phyloP scores from a whole-genome alignment of 2,329 filamentous ascomycete genomes.

The Hypoxylon sp. region DNA sequence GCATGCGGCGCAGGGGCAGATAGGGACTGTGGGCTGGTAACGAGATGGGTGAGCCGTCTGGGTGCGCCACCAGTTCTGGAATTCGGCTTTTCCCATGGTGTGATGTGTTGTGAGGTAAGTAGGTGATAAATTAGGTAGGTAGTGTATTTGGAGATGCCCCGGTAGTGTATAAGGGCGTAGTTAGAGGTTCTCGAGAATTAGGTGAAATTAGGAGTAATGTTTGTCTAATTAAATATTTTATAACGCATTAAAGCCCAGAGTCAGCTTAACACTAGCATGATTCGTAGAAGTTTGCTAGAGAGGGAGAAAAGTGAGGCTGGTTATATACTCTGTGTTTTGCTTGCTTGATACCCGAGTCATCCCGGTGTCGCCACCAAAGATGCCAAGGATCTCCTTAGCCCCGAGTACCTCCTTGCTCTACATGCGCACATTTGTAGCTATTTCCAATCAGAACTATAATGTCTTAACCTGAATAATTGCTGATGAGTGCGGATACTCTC shows the following conservation, averaged over 20 bases:
- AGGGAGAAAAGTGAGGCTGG: not conserved
- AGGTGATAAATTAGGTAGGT: not conserved
- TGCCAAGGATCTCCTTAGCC: conserved; percentile 33
- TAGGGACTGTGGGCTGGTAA: conserved; percentile 35
- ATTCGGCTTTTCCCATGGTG: conserved; percentile 43
- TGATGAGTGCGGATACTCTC: not conserved
- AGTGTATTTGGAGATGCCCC: not conserved
- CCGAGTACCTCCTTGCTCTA: conserved; percentile 19
- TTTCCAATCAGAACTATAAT: not conserved
- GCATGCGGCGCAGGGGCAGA: conserved; percentile 51
- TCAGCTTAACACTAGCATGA: not conserved
- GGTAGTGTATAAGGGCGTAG: not conserved
- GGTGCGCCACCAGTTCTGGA: conserved; percentile 49
- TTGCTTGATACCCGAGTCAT: conserved; percentile 34
- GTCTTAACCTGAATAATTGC: conserved; percentile 2
- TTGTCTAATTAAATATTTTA: not conserved
- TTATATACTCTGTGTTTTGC: conserved; percentile 26
- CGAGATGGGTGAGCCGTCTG: conserved; percentile 46
- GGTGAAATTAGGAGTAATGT: conserved; percentile 11
- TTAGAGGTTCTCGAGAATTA: not conserved
- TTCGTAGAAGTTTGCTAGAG: conserved; percentile 3
- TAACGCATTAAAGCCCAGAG: not conserved
- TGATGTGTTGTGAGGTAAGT: conserved; percentile 9
- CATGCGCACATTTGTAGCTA: not conserved
- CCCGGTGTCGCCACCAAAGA: conserved; percentile 35